These are phyloP conservation scores for Leccinellum albellum DNA, from an alignment of 768 basidiomycete genomes.

Conservation along the genomic window DNA sequence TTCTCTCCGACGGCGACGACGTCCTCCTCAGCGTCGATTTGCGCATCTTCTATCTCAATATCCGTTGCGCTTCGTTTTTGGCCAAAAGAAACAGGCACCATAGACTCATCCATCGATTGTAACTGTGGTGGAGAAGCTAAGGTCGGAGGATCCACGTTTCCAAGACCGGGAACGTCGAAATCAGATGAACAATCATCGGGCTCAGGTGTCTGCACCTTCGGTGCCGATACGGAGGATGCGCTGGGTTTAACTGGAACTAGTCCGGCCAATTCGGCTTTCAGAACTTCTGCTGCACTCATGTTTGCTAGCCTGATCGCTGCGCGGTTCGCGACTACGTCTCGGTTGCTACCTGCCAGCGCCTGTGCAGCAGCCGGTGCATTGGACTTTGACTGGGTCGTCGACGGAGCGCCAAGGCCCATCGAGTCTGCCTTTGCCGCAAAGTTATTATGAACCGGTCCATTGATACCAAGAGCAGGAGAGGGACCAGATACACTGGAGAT, in stretches of 20 bases:
- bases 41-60: slow-evolving; percentile 40
- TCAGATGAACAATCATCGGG: slow-evolving; percentile 30
- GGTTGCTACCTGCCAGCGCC: slow-evolving; percentile 82
- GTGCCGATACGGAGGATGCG: slow-evolving; percentile 19
- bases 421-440: slow-evolving; percentile 77
- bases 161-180: slow-evolving; percentile 34
- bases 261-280: slow-evolving; percentile 84
- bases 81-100: slow-evolving; percentile 18
- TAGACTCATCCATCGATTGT: slow-evolving; percentile 22
- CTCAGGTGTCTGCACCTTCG: slow-evolving; percentile 34
- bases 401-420: slow-evolving; percentile 66
- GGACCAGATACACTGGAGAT: slow-evolving; percentile 30
- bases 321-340: slow-evolving; percentile 86
- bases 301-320: slow-evolving; percentile 93
- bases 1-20: slow-evolving; percentile 30
- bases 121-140: slow-evolving; percentile 11
- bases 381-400: slow-evolving; percentile 54
- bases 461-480: slow-evolving; percentile 29
- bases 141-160: slow-evolving; percentile 22
- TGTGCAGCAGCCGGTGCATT: slow-evolving; percentile 60
- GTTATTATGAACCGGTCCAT: slow-evolving; percentile 44
- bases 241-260: slow-evolving; percentile 39
- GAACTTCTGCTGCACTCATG: slow-evolving; percentile 89
- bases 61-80: slow-evolving; percentile 46
- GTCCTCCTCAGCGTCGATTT: slow-evolving; percentile 27